Conservation (phyloP, 2,329 filamentous ascomycete genomes). For the Aspergillus candidus region DNA sequence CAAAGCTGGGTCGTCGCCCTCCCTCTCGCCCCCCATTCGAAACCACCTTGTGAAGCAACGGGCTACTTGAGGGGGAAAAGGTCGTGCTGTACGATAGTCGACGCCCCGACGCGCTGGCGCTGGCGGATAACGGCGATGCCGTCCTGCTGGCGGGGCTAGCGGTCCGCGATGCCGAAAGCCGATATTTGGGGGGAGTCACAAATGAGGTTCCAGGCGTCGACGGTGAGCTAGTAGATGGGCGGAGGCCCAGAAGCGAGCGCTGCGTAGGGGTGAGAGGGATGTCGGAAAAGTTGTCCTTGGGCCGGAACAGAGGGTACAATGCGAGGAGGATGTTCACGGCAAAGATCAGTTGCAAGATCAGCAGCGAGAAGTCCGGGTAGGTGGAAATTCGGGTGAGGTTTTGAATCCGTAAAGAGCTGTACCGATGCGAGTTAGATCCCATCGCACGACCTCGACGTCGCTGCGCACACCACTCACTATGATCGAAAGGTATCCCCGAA, state of each 20-base stretch:
- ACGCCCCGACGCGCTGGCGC: conserved; percentile 29
- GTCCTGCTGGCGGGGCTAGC: conserved; percentile 35
- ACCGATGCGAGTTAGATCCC: conserved; percentile 1
- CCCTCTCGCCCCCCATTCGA: conserved; percentile 35
- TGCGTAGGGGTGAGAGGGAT: conserved; percentile 89
- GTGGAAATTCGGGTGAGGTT: conserved; percentile 30
- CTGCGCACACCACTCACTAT: conserved; percentile 27
- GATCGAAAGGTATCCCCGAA: conserved; percentile 35
- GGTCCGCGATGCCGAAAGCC: conserved; percentile 58
- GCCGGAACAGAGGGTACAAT: conserved; percentile 64
- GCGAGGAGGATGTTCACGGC: conserved; percentile 66
- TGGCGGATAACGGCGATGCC: conserved; percentile 35
- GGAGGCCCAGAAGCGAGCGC: conserved; percentile 74
- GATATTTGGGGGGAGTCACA: conserved; percentile 81
- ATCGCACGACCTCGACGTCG: conserved; percentile 9
- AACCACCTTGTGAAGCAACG: conserved; percentile 64
- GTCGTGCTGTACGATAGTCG: conserved; percentile 42
- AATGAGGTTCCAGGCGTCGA: conserved; percentile 64
- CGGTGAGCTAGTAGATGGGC: conserved; percentile 59
- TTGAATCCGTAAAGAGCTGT: conserved; percentile 32
- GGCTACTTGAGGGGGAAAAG: conserved; percentile 50
- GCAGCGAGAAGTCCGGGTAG: conserved; percentile 43
- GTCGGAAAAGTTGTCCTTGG: conserved; percentile 72
- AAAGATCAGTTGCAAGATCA: conserved; percentile 57
- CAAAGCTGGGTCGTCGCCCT: conserved; percentile 48